phyloP scores from a whole-genome alignment of 805 yeast genomes.

The Candida silvicultrix region DNA sequence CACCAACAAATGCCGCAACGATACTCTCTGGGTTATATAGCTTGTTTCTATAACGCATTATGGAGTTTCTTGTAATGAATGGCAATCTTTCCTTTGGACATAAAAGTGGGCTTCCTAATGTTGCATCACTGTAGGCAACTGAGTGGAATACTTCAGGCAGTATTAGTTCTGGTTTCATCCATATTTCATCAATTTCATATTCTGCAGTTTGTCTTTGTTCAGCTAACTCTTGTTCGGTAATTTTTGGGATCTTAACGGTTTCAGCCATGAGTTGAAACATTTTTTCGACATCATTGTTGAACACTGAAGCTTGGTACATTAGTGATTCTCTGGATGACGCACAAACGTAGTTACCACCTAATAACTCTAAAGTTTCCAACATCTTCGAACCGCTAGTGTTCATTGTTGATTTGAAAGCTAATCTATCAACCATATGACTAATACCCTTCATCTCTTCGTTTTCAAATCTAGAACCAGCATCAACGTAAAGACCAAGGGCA shows the following conservation, averaged over 20 bases:
- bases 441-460: constrained; percentile 54
- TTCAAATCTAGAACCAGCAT: constrained; percentile 89
- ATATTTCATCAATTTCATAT: constrained; percentile 79
- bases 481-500: constrained; percentile 82
- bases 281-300: constrained; percentile 73
- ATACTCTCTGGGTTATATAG: constrained; percentile 75
- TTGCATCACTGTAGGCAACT: constrained; percentile 65
- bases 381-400: constrained; percentile 57
- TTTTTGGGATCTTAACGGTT: constrained; percentile 66
- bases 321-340: constrained; percentile 87
- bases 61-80: constrained; percentile 42
- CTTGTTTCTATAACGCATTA: constrained; percentile 53
- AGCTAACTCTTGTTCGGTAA: constrained; percentile 62
- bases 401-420: constrained; percentile 74
- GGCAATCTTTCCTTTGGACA: constrained; percentile 70
- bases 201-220: constrained; percentile 69
- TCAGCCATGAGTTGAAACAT: constrained; percentile 76
- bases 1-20: constrained; percentile 86
- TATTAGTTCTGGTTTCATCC: constrained; percentile 76
- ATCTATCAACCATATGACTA: constrained; percentile 77
- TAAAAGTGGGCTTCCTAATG: constrained; percentile 80
- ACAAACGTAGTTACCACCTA: constrained; percentile 95
- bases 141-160: constrained; percentile 88
- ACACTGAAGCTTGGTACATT: constrained; percentile 92
- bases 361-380: constrained; percentile 64